These are phyloP conservation scores for Eremomyces bilateralis DNA, from an alignment of 495 filamentous ascomycete species.

Conservation along the genomic window DNA sequence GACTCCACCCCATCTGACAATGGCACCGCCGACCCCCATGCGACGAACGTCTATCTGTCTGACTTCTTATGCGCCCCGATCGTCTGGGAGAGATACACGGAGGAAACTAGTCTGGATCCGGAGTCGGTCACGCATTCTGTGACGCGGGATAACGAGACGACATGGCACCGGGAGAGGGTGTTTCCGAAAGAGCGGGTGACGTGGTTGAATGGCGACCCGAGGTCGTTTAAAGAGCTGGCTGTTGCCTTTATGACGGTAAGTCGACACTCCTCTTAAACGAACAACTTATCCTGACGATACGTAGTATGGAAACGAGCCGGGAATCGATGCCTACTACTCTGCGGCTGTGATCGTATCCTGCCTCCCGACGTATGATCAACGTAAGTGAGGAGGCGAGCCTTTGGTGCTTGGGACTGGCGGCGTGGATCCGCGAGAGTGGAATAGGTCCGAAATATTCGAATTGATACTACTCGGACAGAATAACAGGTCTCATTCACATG, in stretches of 20 bases:
- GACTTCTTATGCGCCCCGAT: not conserved
- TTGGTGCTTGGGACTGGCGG: no score
- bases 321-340: not conserved
- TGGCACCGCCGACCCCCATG: not conserved
- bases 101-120: no score
- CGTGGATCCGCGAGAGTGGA: no score
- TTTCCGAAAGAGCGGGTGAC: not conserved
- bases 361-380: no score
- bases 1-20: not conserved
- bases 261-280: not conserved
- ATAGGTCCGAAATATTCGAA: no score
- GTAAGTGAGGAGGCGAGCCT: no score
- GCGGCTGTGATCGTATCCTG: slow-evolving; percentile 2
- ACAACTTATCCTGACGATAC: not conserved
- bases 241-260: slow-evolving; percentile 4
- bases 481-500: no score
- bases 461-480: no score
- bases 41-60: not conserved
- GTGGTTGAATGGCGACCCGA: not conserved
- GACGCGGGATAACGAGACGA: no score
- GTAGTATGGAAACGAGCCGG: slow-evolving; percentile 6
- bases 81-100: not conserved
- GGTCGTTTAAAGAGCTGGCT: not conserved
- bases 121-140: no score
- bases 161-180: no score